Conservation (phyloP, 176 grass and related monocot genomes). For the Puya raimondii region DNA sequence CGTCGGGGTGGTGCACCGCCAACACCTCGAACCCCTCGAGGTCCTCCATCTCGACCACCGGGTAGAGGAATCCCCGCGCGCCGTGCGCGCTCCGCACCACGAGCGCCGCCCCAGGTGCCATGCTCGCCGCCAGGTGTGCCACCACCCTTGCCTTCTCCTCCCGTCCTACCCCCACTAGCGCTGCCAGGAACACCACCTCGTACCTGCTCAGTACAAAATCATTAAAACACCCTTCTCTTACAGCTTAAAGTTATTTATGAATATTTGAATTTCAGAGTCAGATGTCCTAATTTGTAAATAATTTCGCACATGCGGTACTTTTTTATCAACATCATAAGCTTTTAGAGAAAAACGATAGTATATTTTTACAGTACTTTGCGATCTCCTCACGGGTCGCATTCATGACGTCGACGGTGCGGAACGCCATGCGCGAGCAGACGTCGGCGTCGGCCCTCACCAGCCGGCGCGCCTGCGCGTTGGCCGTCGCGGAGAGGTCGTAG, state of each 20-base stretch:
- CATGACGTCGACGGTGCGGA: constrained; percentile 61
- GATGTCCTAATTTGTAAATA: too few species aligned
- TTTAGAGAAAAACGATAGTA: too few species aligned
- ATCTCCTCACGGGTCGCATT: constrained; percentile 18
- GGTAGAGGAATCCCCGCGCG: constrained; percentile 70
- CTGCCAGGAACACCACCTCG: constrained; percentile 75
- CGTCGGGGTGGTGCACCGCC: constrained; percentile 58
- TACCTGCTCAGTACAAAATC: constrained; percentile 4
- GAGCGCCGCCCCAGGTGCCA: constrained; percentile 50
- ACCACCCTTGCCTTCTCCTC: constrained; percentile 56
- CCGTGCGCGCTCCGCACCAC: constrained; percentile 79
- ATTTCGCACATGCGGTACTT: too few species aligned
- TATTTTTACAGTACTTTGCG: not conserved
- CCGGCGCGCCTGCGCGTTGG: constrained; percentile 41
- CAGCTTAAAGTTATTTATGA: too few species aligned
- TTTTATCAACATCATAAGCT: too few species aligned
- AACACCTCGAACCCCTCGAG: constrained; percentile 53
- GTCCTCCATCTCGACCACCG: constrained; percentile 47
- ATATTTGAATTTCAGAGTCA: too few species aligned
- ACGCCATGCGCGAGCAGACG: constrained; percentile 37
- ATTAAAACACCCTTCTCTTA: too few species aligned
- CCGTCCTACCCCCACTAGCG: constrained; percentile 50
- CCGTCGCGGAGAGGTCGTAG: constrained; percentile 40
- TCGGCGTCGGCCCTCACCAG: constrained; percentile 41
- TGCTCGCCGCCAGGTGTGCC: constrained; percentile 47